Percentiles rank a stretch among this genome's conserved stretches.
Evolutionary conservation across 176 grass and related monocot species (phyloP).

Genomic region (Tuctoria greenei): DNA sequence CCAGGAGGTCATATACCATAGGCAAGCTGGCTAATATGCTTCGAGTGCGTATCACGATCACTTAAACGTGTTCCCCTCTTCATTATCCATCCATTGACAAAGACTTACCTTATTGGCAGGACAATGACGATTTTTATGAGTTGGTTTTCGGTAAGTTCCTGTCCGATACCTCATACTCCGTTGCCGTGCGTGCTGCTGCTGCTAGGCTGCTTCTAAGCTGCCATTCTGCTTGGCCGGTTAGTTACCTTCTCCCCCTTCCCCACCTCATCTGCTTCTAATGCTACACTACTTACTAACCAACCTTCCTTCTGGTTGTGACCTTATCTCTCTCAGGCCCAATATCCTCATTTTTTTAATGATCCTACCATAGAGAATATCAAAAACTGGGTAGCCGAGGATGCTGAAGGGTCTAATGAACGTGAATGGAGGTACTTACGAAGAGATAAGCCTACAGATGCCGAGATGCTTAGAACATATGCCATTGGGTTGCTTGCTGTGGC

Average conservation of each 20-base stretch:
- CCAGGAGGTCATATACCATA: constrained; percentile 55
- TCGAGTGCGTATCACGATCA: constrained; percentile 31
- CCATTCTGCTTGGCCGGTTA: constrained; percentile 70
- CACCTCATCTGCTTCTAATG: background rate
- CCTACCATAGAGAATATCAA: constrained; percentile 76
- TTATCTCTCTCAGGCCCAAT: constrained; percentile 49
- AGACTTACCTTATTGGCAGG: constrained; percentile 31
- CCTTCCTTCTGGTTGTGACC: background rate
- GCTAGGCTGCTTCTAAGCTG: constrained; percentile 81
- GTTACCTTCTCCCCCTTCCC: constrained; percentile 46
- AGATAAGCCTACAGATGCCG: constrained; percentile 69
- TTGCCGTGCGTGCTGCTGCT: constrained; percentile 57
- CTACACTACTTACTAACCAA: background rate
- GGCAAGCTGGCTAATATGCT: constrained; percentile 82
- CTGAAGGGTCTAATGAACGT: constrained; percentile 40
- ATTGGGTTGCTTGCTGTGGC: constrained; percentile 88
- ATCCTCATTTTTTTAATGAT: constrained; percentile 80
- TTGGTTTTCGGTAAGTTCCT: constrained; percentile 79
- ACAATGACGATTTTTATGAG: constrained; percentile 89
- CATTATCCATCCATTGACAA: background rate
- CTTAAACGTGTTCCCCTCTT: background rate
- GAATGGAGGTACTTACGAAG: constrained; percentile 66
- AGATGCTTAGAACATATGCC: constrained; percentile 75
- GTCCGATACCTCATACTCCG: constrained; percentile 56
- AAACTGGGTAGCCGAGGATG: constrained; percentile 68